Evolutionary conservation across 2,329 filamentous ascomycete genomes (phyloP).

Genomic region (Chrysoporthe deuterocubensis): DNA sequence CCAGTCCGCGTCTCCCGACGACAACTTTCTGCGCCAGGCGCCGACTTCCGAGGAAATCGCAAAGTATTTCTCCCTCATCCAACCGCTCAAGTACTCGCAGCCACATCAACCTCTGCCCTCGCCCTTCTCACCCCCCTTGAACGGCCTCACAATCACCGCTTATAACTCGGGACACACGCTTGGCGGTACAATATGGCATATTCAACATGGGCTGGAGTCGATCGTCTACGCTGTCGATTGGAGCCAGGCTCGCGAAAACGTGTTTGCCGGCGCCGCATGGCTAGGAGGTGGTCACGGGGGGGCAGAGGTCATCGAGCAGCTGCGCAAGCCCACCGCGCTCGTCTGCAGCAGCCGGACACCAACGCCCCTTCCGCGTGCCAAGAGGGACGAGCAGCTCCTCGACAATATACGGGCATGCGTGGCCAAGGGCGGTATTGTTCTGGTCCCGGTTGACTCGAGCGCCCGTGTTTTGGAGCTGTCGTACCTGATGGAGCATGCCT

Average conservation of each 20-base stretch:
- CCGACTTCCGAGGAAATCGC: conserved; percentile 89
- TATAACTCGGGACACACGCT: conserved; percentile 96
- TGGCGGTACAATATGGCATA: conserved; percentile 98
- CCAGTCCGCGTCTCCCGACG: conserved; percentile 52
- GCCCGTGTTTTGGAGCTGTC: conserved; percentile 91
- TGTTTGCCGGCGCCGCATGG: conserved; percentile 92
- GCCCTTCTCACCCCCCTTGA: conserved; percentile 84
- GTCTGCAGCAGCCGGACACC: conserved; percentile 85
- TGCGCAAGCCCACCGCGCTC: conserved; percentile 90
- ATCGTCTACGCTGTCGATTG: conserved; percentile 98
- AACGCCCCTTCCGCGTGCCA: conserved; percentile 72
- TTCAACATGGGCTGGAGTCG: conserved; percentile 94
- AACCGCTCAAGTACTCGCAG: conserved; percentile 94
- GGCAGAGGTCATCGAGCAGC: conserved; percentile 88
- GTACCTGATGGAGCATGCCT: conserved; percentile 90
- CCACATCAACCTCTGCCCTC: conserved; percentile 88
- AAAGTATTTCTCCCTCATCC: conserved; percentile 86
- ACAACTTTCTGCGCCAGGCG: conserved; percentile 66
- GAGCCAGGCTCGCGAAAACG: conserved; percentile 97
- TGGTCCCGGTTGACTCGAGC: conserved; percentile 94
- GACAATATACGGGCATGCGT: conserved; percentile 81
- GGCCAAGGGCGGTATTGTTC: conserved; percentile 81
- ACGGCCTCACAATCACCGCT: conserved; percentile 91
- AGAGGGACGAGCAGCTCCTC: conserved; percentile 83
- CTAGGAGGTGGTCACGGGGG: conserved; percentile 74